A percentile compares a stretch with the other conserved stretches of the same genome.
Evolutionary conservation across 2,329 filamentous ascomycete genomes (phyloP).

Genomic region (Colletotrichum siamense): DNA sequence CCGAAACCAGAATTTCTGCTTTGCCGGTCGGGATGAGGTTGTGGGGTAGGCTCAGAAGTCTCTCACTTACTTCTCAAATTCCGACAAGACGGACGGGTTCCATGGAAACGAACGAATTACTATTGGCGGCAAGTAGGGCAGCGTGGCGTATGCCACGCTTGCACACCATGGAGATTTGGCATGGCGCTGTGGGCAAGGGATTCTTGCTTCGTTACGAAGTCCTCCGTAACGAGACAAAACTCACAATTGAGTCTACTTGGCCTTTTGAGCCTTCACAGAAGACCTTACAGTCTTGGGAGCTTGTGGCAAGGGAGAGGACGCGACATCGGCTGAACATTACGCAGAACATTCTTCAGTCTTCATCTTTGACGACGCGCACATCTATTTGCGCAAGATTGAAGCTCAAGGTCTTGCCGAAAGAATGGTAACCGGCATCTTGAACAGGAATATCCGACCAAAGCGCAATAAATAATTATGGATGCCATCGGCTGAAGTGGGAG

Average conservation of each 20-base stretch:
- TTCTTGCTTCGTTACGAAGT: neutral
- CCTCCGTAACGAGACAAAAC: neutral
- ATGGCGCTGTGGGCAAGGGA: neutral
- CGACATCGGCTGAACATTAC: neutral
- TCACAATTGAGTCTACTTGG: neutral
- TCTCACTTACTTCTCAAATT: neutral
- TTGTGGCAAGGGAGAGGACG: neutral
- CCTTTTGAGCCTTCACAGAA: neutral
- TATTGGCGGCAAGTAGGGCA: neutral
- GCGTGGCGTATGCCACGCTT: neutral
- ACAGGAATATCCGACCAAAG: neutral
- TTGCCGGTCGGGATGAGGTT: neutral
- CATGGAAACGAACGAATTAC: neutral
- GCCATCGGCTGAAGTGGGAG: neutral
- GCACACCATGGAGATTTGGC: neutral
- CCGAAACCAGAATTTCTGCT: neutral
- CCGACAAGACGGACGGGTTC: neutral
- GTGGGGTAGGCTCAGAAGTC: neutral
- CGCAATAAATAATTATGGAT: neutral
- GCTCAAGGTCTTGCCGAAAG: neutral
- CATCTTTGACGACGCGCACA: neutral
- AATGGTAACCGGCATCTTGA: neutral
- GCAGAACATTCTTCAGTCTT: neutral
- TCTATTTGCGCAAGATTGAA: neutral
- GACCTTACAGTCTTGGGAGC: neutral